A percentile compares a stretch with the other conserved stretches of the same genome.
Conservation (phyloP, 1,139 yeast species). For the Blastobotrys apis region DNA sequence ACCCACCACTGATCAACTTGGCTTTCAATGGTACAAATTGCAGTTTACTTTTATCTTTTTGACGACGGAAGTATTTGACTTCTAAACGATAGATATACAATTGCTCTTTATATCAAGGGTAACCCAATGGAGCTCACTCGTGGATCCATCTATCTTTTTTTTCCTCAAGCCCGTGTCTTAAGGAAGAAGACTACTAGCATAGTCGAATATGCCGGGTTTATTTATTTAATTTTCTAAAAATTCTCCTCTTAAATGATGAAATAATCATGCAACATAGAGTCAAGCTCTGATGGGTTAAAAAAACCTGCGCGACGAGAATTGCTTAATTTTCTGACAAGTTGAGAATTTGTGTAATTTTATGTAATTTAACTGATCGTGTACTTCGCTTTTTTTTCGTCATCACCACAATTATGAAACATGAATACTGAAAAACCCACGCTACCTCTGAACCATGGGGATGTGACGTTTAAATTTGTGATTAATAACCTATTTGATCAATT, state of each 20-base stretch:
- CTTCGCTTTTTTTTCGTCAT: neutral
- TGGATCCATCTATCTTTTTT: slow-evolving; percentile 21
- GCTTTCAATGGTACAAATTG: neutral
- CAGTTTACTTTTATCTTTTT: slow-evolving; percentile 4
- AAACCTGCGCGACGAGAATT: slow-evolving; percentile 17
- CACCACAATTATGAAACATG: neutral
- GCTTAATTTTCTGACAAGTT: slow-evolving; percentile 9
- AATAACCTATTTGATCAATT: slow-evolving; percentile 25
- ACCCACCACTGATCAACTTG: neutral
- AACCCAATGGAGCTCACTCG: slow-evolving; percentile 34
- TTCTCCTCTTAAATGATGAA: slow-evolving; percentile 23
- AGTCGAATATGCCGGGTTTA: slow-evolving; percentile 29
- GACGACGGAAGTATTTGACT: slow-evolving; percentile 15
- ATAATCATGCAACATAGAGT: slow-evolving; percentile 28
- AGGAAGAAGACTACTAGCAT: slow-evolving; percentile 19
- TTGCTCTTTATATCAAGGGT: slow-evolving; percentile 18
- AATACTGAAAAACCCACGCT: neutral
- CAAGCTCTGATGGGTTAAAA: slow-evolving; percentile 30
- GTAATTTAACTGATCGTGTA: too few species aligned
- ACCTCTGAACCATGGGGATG: slow-evolving; percentile 38
- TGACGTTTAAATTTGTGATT: slow-evolving; percentile 42
- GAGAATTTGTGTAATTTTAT: too few species aligned
- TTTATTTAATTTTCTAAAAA: too few species aligned
- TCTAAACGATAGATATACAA: slow-evolving; percentile 31
- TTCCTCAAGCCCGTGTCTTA: slow-evolving; percentile 9